These are phyloP conservation scores for Triglochin maritima DNA, from an alignment of 106 monocot species.

Conservation along the genomic window DNA sequence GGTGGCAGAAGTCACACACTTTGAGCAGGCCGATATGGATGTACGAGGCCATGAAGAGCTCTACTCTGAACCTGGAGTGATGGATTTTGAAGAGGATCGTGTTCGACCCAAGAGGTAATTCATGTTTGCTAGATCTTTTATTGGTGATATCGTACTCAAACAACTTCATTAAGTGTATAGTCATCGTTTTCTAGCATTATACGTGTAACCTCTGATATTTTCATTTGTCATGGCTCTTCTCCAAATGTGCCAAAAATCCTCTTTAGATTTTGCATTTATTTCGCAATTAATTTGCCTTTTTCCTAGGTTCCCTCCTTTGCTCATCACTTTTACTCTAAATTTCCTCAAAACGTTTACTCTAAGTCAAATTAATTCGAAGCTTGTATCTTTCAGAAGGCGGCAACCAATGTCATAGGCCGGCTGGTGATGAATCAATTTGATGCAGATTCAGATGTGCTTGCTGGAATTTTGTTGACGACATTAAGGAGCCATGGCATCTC, in stretches of 20 bases:
- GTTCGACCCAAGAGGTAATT: conserved; percentile 70
- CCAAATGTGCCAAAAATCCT: not conserved
- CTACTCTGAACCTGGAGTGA: conserved; percentile 67
- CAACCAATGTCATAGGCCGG: conserved; percentile 1
- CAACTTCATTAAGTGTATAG: too few species aligned
- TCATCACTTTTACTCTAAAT: not conserved
- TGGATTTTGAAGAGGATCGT: conserved; percentile 90
- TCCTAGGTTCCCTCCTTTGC: not conserved
- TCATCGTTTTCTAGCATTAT: too few species aligned
- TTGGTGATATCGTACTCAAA: not conserved
- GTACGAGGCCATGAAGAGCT: conserved; percentile 59
- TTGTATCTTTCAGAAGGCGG: conserved; percentile 4
- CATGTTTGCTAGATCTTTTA: not conserved
- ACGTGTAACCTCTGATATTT: not conserved
- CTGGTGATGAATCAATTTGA: too few species aligned
- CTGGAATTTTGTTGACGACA: not conserved
- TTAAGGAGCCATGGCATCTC: not conserved
- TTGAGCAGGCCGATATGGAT: conserved; percentile 71
- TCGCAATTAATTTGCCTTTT: not conserved
- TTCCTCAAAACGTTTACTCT: not conserved
- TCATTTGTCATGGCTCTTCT: not conserved
- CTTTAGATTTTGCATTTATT: not conserved
- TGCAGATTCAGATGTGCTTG: not conserved
- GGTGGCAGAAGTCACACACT: conserved; percentile 74
- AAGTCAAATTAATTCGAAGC: not conserved